phyloP scores from a whole-genome alignment of 1,139 yeast species.

The Barnettozyma hawaiiensis region DNA sequence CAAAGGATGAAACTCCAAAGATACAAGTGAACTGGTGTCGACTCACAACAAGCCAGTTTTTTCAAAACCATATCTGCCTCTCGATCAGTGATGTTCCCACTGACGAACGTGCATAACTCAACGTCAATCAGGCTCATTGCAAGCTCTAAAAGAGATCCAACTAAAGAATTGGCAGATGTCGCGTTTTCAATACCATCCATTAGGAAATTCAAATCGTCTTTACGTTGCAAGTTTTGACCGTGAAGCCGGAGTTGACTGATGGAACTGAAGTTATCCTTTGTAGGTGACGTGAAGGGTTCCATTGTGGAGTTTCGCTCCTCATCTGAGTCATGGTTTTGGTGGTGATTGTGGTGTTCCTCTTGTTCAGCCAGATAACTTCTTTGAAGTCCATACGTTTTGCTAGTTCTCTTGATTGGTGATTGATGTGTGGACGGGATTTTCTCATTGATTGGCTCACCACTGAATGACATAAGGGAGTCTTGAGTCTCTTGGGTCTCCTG shows the following conservation, averaged over 20 bases:
- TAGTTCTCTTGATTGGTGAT: constrained; percentile 9
- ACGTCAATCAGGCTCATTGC: constrained; percentile 24
- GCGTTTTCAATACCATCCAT: constrained; percentile 31
- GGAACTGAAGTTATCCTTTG: constrained; percentile 8
- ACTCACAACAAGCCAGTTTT: constrained; percentile 4
- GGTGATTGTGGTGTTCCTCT: not conserved
- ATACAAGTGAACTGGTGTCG: constrained; percentile 5
- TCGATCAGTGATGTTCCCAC: not conserved
- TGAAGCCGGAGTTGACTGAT: constrained; percentile 32
- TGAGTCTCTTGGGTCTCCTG: not conserved
- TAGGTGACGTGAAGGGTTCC: not conserved
- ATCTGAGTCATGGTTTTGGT: constrained; percentile 3
- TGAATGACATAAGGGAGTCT: not conserved
- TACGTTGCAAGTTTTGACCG: constrained; percentile 31
- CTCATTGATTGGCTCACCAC: not conserved
- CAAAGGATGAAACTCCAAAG: constrained; percentile 15
- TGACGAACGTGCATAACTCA: constrained; percentile 21
- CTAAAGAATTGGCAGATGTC: constrained; percentile 9
- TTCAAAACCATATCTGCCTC: not conserved
- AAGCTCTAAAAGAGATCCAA: constrained; percentile 26
- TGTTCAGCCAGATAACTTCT: constrained; percentile 22
- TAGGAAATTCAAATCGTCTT: constrained; percentile 33
- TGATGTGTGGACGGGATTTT: not conserved
- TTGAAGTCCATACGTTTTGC: constrained; percentile 24
- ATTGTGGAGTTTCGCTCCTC: not conserved